Evolutionary conservation across 2,329 filamentous ascomycete species (phyloP).

Genomic region (Thelonectria blattea): DNA sequence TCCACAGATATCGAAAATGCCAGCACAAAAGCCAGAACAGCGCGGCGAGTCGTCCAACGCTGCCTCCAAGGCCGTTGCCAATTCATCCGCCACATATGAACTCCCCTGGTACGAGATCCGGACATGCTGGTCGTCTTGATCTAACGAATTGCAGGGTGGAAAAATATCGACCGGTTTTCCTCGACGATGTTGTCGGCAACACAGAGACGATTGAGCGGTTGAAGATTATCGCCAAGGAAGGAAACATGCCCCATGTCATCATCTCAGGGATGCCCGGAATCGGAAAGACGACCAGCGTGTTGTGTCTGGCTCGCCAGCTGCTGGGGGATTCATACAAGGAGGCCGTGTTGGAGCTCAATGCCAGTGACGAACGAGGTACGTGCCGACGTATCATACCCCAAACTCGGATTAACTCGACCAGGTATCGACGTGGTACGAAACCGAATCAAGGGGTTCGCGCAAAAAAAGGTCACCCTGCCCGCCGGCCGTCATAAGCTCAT

Average conservation of each 20-base stretch:
- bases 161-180: constrained; percentile 93
- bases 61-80: constrained; percentile 62
- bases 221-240: constrained; percentile 98
- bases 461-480: constrained; percentile 97
- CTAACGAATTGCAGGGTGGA: constrained; percentile 75
- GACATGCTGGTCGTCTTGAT: constrained; percentile 21
- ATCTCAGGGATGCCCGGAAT: constrained; percentile 99
- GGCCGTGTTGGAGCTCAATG: constrained; percentile 94
- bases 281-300: constrained; percentile 94
- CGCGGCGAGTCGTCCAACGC: constrained; percentile 67
- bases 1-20: constrained; percentile 47
- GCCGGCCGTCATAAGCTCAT: constrained; percentile 92
- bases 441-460: constrained; percentile 96
- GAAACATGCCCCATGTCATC: constrained; percentile 99
- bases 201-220: constrained; percentile 96
- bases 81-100: constrained; percentile 68
- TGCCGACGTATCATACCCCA: neutral
- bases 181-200: constrained; percentile 97
- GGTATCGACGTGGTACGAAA: constrained; percentile 97
- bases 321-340: constrained; percentile 96
- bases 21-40: constrained; percentile 56
- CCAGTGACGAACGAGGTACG: constrained; percentile 87
- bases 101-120: constrained; percentile 70
- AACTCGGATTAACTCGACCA: constrained; percentile 37
- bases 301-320: constrained; percentile 90